Percentiles rank a stretch among this genome's conserved stretches.
These are phyloP conservation scores for Fusarium sp. DNA, from an alignment of 2,329 filamentous ascomycete species.

Conservation along the genomic window DNA sequence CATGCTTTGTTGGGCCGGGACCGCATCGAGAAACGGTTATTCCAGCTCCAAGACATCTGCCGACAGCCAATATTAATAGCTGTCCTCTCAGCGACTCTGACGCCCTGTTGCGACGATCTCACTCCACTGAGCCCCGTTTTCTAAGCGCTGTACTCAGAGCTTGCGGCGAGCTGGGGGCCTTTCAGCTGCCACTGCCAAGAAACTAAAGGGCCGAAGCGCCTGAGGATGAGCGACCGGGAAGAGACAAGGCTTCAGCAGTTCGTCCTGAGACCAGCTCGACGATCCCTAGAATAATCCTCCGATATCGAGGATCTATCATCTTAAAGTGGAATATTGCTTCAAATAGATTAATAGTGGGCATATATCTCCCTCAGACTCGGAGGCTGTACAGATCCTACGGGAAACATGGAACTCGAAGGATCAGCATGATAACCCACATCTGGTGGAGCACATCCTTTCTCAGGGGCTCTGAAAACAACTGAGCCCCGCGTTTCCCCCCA, in stretches of 20 bases:
- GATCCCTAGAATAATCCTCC: not conserved
- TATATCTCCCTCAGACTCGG: not conserved
- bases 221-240: not conserved
- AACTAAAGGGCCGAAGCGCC: constrained; percentile 5
- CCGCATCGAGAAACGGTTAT: too few species aligned
- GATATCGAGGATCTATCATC: not conserved
- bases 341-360: not conserved
- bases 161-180: not conserved
- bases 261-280: not conserved
- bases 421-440: not conserved
- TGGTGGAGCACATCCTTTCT: constrained; percentile 3
- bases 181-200: constrained; percentile 16
- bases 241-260: not conserved
- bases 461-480: constrained; percentile 3
- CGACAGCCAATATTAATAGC: not conserved
- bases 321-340: not conserved
- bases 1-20: too few species aligned
- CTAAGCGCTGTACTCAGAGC: not conserved
- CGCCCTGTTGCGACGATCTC: not conserved
- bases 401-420: not conserved
- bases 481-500: not conserved
- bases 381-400: too few species aligned
- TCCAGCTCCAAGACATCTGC: too few species aligned
- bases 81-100: not conserved
- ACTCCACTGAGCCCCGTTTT: not conserved